phyloP scores from a whole-genome alignment of 148 eudicot species.

The Polygonum aviculare region DNA sequence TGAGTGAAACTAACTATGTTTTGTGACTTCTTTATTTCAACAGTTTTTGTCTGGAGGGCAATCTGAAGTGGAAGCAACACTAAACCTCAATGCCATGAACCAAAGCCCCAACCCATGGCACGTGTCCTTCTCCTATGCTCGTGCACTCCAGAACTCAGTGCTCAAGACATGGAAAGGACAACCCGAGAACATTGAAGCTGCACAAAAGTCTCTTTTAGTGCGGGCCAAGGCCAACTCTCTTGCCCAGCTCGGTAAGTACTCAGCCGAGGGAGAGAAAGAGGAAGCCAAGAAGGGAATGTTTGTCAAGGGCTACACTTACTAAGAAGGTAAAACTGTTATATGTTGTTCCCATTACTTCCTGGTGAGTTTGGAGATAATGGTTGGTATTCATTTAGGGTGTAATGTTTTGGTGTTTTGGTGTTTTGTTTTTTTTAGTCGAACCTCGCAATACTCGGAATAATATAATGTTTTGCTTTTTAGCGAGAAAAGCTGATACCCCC shows the following conservation, averaged over 20 bases:
- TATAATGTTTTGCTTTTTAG: background rate
- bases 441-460: background rate
- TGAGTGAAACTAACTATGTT: background rate
- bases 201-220: slow-evolving; percentile 58
- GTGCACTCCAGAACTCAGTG: slow-evolving; percentile 87
- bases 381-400: background rate
- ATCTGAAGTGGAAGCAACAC: slow-evolving; percentile 84
- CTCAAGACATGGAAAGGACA: slow-evolving; percentile 92
- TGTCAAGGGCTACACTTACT: slow-evolving; percentile 89
- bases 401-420: background rate
- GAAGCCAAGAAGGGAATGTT: slow-evolving; percentile 95
- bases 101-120: slow-evolving; percentile 99
- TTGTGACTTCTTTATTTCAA: background rate
- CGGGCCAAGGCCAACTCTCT: slow-evolving; percentile 94
- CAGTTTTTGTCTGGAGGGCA: slow-evolving; percentile 98
- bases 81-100: slow-evolving; percentile 90
- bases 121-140: slow-evolving; percentile 92
- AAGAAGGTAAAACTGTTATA: slow-evolving; percentile 9
- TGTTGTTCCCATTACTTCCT: background rate
- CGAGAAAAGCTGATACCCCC: background rate
- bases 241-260: slow-evolving; percentile 85
- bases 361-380: background rate
- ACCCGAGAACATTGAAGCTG: slow-evolving; percentile 78
- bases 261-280: slow-evolving; percentile 73
- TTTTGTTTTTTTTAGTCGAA: background rate